Conservation (phyloP, 495 filamentous ascomycete species). For the Astrothelium subdiscretum region DNA sequence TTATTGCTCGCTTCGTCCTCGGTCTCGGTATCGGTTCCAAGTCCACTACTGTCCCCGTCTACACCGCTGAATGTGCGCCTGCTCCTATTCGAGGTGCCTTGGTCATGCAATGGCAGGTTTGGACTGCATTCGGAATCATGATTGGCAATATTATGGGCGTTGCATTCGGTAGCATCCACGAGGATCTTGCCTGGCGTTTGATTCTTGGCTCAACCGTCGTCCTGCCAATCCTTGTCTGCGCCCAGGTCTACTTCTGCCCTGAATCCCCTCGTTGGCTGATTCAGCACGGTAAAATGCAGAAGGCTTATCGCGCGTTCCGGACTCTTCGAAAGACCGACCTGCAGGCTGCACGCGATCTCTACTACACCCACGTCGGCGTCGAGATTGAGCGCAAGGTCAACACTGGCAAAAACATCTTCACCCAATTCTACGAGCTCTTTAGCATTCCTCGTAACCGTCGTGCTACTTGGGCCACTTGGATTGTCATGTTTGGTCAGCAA, state of each 20-base stretch:
- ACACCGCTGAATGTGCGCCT: conserved; percentile 64
- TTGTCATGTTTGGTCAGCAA: conserved; percentile 15
- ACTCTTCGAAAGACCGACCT: conserved; percentile 14
- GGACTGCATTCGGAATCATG: conserved; percentile 16
- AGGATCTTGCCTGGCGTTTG: conserved; percentile 17
- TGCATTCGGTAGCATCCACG: conserved; percentile 4
- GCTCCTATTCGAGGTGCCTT: conserved; percentile 63
- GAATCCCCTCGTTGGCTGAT: conserved; percentile 10
- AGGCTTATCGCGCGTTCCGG: conserved; percentile 10
- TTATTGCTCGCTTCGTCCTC: conserved; percentile 40
- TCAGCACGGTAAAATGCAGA: conserved; percentile 5
- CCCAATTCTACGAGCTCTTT: neutral
- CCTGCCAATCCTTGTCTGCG: conserved; percentile 9
- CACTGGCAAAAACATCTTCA: neutral
- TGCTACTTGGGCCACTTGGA: conserved; percentile 9
- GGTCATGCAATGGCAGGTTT: conserved; percentile 59
- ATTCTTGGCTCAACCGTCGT: conserved; percentile 17
- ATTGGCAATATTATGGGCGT: conserved; percentile 18
- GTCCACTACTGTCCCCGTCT: conserved; percentile 50
- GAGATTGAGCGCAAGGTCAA: conserved; percentile 2
- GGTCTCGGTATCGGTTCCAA: conserved; percentile 24
- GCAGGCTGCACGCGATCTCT: conserved; percentile 16
- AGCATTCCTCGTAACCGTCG: conserved; percentile 8
- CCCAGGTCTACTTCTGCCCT: conserved; percentile 18
- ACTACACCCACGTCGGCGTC: conserved; percentile 13